Evolutionary conservation across 768 basidiomycete genomes (phyloP), one percentile per base, ranked within the genome.

Genomic region (Mycena leptocephala): DNA sequence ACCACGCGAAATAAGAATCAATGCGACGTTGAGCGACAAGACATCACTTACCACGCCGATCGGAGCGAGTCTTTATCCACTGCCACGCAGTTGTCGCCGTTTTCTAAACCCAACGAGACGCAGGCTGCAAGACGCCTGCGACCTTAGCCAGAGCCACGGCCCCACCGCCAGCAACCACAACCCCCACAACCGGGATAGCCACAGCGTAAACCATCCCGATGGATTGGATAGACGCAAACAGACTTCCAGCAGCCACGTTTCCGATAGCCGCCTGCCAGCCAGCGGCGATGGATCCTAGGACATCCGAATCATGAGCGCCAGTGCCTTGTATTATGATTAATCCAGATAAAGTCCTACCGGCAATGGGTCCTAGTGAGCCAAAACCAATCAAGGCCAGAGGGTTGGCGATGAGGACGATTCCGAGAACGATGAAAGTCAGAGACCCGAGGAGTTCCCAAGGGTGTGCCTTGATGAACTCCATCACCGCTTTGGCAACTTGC

Each of bases 171-270:
- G 28, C 69, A n/a, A 70, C 69, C 55, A n/a, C 56, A 61, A 58
- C 56, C 39, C 35, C 69, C 41, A 61, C 69, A 32, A 61, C 20
- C 24, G 69, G 67, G 30, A 70, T 70, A 43, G 69, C 46, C 69
- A 70, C 69, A 33, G 32, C 26, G 41, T 70, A 39, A 58, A 70
- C 28, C 69, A 70, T 70, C 69, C 69, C 69, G 39, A 58, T 56
- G 56, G 69, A 59, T 46, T 70, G 69, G 55, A 70, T 56, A 11
- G 61, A n/a, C 43, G 69, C 69, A 59, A 70, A 70, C 69, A 70
- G 69, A 70, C 69, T 70, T 59, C 69, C 69, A 46, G 69, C 69
- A 46, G 56, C 69, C 55, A 70, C 69, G 41, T 70, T 70, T 46
- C 69, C 69, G 32, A 70, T 70, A 58, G 69, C n/a, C 3, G 69